These are phyloP conservation scores for Lentinula novae-zelandiae DNA, from an alignment of 1,284 basidiomycete genomes.

Conservation along the genomic window DNA sequence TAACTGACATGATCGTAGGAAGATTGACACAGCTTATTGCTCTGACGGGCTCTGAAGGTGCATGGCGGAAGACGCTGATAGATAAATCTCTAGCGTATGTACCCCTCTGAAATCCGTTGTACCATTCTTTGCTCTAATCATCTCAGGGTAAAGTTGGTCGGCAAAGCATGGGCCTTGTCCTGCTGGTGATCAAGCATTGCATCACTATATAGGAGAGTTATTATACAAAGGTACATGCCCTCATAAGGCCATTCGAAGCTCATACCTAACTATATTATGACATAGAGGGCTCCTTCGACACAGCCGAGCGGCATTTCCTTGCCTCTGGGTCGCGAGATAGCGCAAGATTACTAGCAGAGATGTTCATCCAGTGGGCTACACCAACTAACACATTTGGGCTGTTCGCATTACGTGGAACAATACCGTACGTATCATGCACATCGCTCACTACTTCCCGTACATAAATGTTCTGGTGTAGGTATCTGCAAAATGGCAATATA, in stretches of 20 bases:
- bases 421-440: slow-evolving; percentile 58
- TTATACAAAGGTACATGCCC: slow-evolving; percentile 74
- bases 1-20: slow-evolving; percentile 38
- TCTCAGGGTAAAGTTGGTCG: slow-evolving; percentile 63
- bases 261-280: background rate
- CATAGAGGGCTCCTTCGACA: slow-evolving; percentile 71
- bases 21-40: slow-evolving; percentile 81
- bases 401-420: slow-evolving; percentile 78
- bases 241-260: background rate
- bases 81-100: slow-evolving; percentile 71
- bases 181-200: slow-evolving; percentile 80
- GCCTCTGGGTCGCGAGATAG: slow-evolving; percentile 85
- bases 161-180: slow-evolving; percentile 72
- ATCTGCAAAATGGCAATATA: slow-evolving; percentile 85
- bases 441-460: background rate
- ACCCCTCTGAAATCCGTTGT: slow-evolving; percentile 10
- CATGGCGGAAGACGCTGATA: slow-evolving; percentile 79
- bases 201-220: slow-evolving; percentile 85
- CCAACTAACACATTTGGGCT: slow-evolving; percentile 46
- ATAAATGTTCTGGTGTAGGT: slow-evolving; percentile 39
- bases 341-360: slow-evolving; percentile 78
- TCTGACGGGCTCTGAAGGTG: slow-evolving; percentile 65
- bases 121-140: slow-evolving; percentile 9
- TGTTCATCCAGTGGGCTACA: slow-evolving; percentile 78
- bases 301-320: slow-evolving; percentile 78